These are phyloP conservation scores for Clitopilus passeckerianus DNA, from an alignment of 768 basidiomycete species.

Conservation along the genomic window DNA sequence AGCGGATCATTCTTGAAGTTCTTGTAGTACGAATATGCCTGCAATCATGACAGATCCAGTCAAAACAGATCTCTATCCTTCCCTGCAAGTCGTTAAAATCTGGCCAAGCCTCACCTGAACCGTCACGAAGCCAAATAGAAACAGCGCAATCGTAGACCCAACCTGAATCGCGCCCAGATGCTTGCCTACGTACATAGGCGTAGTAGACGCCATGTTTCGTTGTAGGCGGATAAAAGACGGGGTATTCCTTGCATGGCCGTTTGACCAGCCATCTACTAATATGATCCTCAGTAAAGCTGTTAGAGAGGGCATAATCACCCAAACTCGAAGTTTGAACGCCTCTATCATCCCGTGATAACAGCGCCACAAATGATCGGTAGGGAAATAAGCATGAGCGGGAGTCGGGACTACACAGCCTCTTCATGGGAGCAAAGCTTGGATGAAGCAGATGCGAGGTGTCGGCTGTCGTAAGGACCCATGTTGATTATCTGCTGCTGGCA, in stretches of 20 bases:
- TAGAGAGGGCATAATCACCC: not conserved
- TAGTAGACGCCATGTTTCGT: not conserved
- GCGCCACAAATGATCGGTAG: not conserved
- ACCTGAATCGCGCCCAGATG: not conserved
- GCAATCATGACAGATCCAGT: not conserved
- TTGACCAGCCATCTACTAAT: not conserved
- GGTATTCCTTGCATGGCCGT: not conserved
- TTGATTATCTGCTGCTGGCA: no score
- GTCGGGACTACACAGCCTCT: no score
- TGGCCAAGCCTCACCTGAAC: not conserved
- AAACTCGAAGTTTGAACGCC: not conserved
- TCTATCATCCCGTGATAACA: not conserved
- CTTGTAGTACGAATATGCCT: not conserved
- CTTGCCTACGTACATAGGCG: not conserved
- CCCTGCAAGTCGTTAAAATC: not conserved
- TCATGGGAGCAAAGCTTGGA: no score
- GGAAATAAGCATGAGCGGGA: no score
- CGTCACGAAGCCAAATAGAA: not conserved
- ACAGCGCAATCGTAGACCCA: not conserved
- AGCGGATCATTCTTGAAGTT: not conserved
- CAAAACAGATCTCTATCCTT: not conserved
- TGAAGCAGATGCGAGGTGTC: no score
- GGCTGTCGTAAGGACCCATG: no score
- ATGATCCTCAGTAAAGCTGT: not conserved
- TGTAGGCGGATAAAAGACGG: not conserved